Base-by-base conservation (phyloP, 1,284 basidiomycete genomes). In the Polyporus tsugae region DNA sequence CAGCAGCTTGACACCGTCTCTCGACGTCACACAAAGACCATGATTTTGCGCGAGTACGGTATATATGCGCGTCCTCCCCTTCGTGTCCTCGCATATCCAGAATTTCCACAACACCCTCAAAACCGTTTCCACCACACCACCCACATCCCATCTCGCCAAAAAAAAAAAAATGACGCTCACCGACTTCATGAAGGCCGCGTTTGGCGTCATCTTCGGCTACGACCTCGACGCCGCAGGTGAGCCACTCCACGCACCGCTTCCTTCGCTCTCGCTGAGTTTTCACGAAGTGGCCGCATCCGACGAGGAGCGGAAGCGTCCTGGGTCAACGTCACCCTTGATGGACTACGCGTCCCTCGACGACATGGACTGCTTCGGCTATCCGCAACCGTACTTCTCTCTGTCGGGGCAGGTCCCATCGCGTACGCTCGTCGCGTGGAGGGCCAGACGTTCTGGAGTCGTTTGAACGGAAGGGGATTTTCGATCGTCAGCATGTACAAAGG, bases 161-260 rank as follows among this genome's bases (percentile, higher is more conserved):
- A 6, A 4, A 29, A n/a, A 29, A 22, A 60, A 4, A 5, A 63
- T 63, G 62, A 15, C 62, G 15, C 25, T 63, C 62, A 5, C 52
- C 6, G 22, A 38, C 25, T 41, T 55, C 36, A 41, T 63, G 36
- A 63, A 63, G 29, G 52, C 62, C 38, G 52, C 62, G 11, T 63
- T 63, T 38, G 52, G 52, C 38, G 3, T 63, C 15, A 3, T 63
- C 52, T 63, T 63, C 38, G 62, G 62, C 6, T 41, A 33, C 52
- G 62, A 63, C 62, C 36, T 63, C 22, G 62, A 63, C 52, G 38
- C 62, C 38, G 38, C 38, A 5, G 33, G 62, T 63, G 22, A 63
- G 62, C 38, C 38, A 55, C 49, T 1, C 22, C 22, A 19, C 17
- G 15, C 36, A 7, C 36, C 2, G 35, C 36, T 53, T 11, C 17